These are phyloP conservation scores for Crocinoboletus sp. DNA, from an alignment of 1,284 basidiomycete species.

Conservation along the genomic window DNA sequence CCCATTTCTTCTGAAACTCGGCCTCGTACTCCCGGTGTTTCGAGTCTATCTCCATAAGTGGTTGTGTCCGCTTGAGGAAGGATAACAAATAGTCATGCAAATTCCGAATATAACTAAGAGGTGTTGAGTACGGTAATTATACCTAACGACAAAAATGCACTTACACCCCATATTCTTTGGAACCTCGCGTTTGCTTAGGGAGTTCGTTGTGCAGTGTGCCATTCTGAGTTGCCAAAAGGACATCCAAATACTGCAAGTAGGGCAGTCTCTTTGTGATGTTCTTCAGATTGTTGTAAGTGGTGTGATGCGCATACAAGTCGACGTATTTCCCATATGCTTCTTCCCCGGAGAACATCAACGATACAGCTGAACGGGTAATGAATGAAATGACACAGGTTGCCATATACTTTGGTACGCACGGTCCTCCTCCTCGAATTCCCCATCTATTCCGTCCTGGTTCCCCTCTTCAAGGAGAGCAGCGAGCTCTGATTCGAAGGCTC, in stretches of 20 bases:
- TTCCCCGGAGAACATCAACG: slow-evolving; percentile 92
- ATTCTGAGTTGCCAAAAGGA: slow-evolving; percentile 59
- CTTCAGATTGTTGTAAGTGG: slow-evolving; percentile 88
- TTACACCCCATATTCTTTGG: slow-evolving; percentile 77
- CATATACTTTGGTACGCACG: slow-evolving; percentile 45
- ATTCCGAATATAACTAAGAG: slow-evolving; percentile 70
- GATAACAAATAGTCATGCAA: slow-evolving; percentile 84
- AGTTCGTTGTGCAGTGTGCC: slow-evolving; percentile 68
- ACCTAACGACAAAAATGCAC: slow-evolving; percentile 29
- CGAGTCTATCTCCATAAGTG: slow-evolving; percentile 76
- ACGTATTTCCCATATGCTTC: slow-evolving; percentile 94
- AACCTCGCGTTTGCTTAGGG: slow-evolving; percentile 63
- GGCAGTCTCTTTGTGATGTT: slow-evolving; percentile 73
- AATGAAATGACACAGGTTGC: slow-evolving; percentile 7
- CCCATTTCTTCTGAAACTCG: slow-evolving; percentile 83
- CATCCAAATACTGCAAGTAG: slow-evolving; percentile 91
- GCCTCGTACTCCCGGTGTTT: slow-evolving; percentile 60
- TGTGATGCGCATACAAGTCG: slow-evolving; percentile 88
- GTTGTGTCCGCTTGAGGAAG: slow-evolving; percentile 85
- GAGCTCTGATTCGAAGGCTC: slow-evolving; percentile 78
- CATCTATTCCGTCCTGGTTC: slow-evolving; percentile 61
- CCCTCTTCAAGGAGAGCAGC: slow-evolving; percentile 74
- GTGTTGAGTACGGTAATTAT: slow-evolving; percentile 11
- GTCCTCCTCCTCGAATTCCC: slow-evolving; percentile 75
- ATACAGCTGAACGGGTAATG: slow-evolving; percentile 57